phyloP scores from a whole-genome alignment of 2,329 filamentous ascomycete species.

The Verticillium longisporum region DNA sequence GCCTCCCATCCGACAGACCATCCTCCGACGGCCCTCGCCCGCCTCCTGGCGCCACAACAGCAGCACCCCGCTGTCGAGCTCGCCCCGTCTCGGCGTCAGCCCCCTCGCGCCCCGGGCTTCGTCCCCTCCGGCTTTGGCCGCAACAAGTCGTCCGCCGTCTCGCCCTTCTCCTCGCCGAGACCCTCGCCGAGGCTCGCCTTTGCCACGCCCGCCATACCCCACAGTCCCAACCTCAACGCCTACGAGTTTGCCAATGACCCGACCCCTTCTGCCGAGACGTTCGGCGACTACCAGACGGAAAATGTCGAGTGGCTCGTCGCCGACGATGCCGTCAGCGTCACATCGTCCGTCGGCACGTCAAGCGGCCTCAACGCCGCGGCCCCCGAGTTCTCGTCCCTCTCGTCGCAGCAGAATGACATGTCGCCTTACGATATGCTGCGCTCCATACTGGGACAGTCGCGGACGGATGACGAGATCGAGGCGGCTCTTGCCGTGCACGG shows the following conservation, averaged over 20 bases:
- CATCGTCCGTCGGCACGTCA: conserved; percentile 63
- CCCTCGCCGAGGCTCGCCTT: conserved; percentile 88
- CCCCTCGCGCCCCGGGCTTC: conserved; percentile 79
- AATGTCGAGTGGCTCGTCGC: conserved; percentile 97
- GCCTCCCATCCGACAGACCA: conserved; percentile 78
- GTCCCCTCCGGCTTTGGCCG: conserved; percentile 71
- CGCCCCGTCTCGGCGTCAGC: conserved; percentile 73
- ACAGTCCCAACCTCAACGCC: conserved; percentile 88
- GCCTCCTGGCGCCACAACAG: conserved; percentile 84
- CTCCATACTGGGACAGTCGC: conserved; percentile 83
- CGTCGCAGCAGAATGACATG: conserved; percentile 75
- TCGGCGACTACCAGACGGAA: conserved; percentile 86
- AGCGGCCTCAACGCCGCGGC: conserved; percentile 72
- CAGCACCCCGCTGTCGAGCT: conserved; percentile 74
- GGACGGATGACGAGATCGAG: conserved; percentile 91
- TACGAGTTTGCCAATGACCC: conserved; percentile 88
- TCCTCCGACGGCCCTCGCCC: conserved; percentile 84
- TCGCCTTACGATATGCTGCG: conserved; percentile 96
- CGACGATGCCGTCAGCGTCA: conserved; percentile 73
- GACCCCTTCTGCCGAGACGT: conserved; percentile 74
- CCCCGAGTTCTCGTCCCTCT: conserved; percentile 62
- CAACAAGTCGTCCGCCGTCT: conserved; percentile 71
- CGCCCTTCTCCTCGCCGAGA: conserved; percentile 88
- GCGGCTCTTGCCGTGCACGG: conserved; percentile 80
- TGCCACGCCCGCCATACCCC: conserved; percentile 82